Evolutionary conservation across 352 stramenopile genomes (phyloP).

Genomic region (Globisporangium uncinulatum): DNA sequence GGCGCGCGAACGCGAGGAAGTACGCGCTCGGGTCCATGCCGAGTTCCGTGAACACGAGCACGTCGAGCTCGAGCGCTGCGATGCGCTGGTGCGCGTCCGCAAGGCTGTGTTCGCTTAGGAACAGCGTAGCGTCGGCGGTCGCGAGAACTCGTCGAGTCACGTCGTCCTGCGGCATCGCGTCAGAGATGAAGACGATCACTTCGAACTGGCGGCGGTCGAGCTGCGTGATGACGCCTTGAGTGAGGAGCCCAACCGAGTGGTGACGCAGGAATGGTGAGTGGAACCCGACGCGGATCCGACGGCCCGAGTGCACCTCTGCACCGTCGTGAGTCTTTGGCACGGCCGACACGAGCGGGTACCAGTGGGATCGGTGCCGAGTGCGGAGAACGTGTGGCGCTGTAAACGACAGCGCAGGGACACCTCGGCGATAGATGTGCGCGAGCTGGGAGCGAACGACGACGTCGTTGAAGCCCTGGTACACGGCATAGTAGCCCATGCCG

Average conservation of each 20-base stretch:
- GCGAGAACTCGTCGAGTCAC: constrained; percentile 11
- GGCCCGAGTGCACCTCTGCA: background rate
- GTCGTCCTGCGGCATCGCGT: constrained; percentile 12
- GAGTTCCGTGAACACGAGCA: constrained; percentile 63
- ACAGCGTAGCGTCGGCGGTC: constrained; percentile 5
- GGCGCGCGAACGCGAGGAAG: constrained; percentile 45
- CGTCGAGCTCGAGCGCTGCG: constrained; percentile 34
- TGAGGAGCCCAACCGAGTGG: constrained; percentile 55
- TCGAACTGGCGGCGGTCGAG: constrained; percentile 22
- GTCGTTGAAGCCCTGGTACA: constrained; percentile 51
- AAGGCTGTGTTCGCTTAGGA: constrained; percentile 20
- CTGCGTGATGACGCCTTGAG: constrained; percentile 30
- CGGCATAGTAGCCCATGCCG: constrained; percentile 54
- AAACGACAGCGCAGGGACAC: constrained; percentile 18
- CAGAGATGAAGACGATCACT: constrained; percentile 20
- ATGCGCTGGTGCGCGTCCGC: constrained; percentile 21
- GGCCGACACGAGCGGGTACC: background rate
- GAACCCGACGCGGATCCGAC: constrained; percentile 35
- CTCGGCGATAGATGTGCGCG: constrained; percentile 33
- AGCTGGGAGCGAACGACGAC: constrained; percentile 28
- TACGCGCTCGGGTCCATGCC: constrained; percentile 50
- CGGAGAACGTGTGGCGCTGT: constrained; percentile 21
- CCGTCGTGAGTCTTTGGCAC: background rate
- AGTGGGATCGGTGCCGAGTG: constrained; percentile 6
- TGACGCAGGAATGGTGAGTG: constrained; percentile 40